Evolutionary conservation across 129 eudicot genomes (phyloP).

Genomic region (Saposhnikovia divaricata): DNA sequence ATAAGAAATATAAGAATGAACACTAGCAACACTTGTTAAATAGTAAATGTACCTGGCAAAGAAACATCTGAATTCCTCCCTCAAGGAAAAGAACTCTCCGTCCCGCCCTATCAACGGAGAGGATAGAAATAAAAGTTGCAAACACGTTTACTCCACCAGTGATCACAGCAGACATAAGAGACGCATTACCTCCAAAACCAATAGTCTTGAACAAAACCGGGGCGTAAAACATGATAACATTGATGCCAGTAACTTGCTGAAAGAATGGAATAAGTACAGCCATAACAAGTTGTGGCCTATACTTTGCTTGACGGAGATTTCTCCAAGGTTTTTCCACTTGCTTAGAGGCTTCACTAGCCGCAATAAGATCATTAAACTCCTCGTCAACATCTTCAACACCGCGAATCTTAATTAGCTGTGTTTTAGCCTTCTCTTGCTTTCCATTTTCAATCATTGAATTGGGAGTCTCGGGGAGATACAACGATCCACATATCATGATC

Average conservation of each 20-base stretch:
- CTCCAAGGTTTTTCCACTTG: constrained; percentile 73
- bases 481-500: constrained; percentile 56
- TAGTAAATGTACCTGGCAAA: constrained; percentile 58
- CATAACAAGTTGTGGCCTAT: constrained; percentile 85
- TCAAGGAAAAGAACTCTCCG: constrained; percentile 72
- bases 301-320: constrained; percentile 55
- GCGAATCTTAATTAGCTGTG: constrained; percentile 45
- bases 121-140: constrained; percentile 70
- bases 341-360: constrained; percentile 63
- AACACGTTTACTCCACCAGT: constrained; percentile 65
- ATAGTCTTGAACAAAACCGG: constrained; percentile 85
- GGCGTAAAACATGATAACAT: constrained; percentile 91
- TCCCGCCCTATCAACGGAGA: constrained; percentile 75
- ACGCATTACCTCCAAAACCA: constrained; percentile 60
- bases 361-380: constrained; percentile 58
- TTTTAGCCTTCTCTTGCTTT: constrained; percentile 40
- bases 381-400: constrained; percentile 60
- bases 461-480: constrained; percentile 76
- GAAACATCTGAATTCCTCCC: constrained; percentile 83
- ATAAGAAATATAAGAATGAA: neutral
- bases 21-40: neutral
- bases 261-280: constrained; percentile 78
- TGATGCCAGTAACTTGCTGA: constrained; percentile 83
- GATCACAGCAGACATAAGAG: constrained; percentile 86
- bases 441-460: constrained; percentile 89